phyloP scores from a whole-genome alignment of 164 flowering plant genomes.

The Stephania cephalantha region DNA sequence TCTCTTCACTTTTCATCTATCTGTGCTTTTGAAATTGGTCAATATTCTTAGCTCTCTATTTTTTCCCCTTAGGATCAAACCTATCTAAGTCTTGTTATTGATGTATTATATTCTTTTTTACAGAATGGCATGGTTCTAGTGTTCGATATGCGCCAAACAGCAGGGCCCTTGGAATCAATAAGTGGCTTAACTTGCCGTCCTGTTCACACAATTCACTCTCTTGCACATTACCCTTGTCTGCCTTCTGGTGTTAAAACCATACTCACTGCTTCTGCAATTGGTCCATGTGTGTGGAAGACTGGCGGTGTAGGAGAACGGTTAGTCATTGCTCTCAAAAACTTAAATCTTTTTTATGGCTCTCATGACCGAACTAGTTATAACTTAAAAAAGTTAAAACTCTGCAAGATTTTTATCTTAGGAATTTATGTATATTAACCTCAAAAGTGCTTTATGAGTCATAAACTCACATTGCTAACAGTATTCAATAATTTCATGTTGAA shows the following conservation, averaged over 20 bases:
- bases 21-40: background rate
- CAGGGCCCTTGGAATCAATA: conserved; percentile 41
- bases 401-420: background rate
- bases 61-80: background rate
- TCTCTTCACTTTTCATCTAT: background rate
- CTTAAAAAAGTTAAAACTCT: background rate
- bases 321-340: conserved; percentile 4
- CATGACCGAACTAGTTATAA: background rate
- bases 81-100: background rate
- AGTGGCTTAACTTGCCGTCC: conserved; percentile 54
- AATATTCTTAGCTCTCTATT: background rate
- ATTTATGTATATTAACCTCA: too few relatives aligned
- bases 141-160: conserved; percentile 83
- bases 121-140: conserved; percentile 77
- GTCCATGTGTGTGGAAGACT: conserved; percentile 63
- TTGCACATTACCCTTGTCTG: conserved; percentile 25
- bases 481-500: too few relatives aligned
- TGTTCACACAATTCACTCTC: conserved; percentile 65
- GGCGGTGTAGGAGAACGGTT: conserved; percentile 51
- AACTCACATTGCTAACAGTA: too few relatives aligned
- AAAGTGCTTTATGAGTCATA: too few relatives aligned
- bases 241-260: conserved; percentile 32
- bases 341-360: too few relatives aligned
- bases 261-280: conserved; percentile 74
- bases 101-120: conserved; percentile 11